These are phyloP conservation scores for Hibiscus syriacus DNA, from an alignment of 345 rosid genomes.

Conservation along the genomic window DNA sequence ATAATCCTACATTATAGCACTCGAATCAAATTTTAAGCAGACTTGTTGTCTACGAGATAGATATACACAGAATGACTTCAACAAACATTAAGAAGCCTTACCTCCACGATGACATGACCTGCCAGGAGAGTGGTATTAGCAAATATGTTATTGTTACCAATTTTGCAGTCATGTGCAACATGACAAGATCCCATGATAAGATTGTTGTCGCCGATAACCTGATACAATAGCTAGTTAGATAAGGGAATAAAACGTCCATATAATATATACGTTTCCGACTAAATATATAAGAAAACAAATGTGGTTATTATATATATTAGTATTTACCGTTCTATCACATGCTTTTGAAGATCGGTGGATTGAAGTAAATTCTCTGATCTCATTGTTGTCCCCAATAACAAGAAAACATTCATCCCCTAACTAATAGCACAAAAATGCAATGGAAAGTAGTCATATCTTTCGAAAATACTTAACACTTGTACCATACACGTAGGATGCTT, in stretches of 20 bases:
- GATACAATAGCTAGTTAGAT: slow-evolving; percentile 7
- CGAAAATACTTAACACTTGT: neutral
- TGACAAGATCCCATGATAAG: slow-evolving; percentile 97
- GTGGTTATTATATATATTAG: neutral
- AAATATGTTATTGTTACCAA: slow-evolving; percentile 78
- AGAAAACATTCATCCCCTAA: slow-evolving; percentile 75
- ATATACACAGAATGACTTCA: neutral
- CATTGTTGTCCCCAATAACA: slow-evolving; percentile 73
- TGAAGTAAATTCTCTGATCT: slow-evolving; percentile 76
- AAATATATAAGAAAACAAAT: neutral
- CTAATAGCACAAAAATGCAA: slow-evolving; percentile 25
- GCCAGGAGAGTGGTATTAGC: slow-evolving; percentile 86
- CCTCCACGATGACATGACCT: slow-evolving; percentile 85
- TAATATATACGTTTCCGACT: neutral
- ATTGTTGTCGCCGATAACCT: slow-evolving; percentile 86
- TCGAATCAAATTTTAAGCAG: slow-evolving; percentile 25
- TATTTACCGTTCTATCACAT: slow-evolving; percentile 55
- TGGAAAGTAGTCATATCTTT: neutral
- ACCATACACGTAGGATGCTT: neutral
- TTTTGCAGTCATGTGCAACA: slow-evolving; percentile 91
- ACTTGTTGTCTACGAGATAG: neutral
- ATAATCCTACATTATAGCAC: slow-evolving; percentile 48
- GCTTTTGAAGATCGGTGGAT: slow-evolving; percentile 86
- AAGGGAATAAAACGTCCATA: neutral
- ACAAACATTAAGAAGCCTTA: slow-evolving; percentile 28